Base-by-base conservation (phyloP, 192 early-diverging fungal species). In the Coemansia sp. region DNA sequence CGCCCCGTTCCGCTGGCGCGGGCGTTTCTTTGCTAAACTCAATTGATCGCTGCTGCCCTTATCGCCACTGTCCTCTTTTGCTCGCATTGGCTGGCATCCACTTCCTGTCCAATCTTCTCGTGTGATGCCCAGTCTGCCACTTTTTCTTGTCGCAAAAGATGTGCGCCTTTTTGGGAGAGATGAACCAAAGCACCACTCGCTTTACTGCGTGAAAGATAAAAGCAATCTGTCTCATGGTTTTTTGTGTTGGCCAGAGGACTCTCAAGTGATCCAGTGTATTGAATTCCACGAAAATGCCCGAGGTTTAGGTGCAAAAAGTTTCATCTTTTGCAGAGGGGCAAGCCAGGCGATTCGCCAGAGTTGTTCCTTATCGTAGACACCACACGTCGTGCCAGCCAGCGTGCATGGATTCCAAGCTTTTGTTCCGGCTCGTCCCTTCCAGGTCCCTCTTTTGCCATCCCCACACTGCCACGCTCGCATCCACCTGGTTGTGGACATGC, bases 11-110 rank as follows among this genome's bases (percentile, higher is more conserved):
- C 19, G 19, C 17, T 48, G n/a, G 23, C 51, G 52, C 52, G 52
- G 52, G 12, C 52, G 19, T 28, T 54, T 54, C n/a, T 54, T 54
- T 28, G 52, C 52, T 11, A 31, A 54, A 15, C 46, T 20, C 19
- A 48, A n/a, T 31, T 8, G 46, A n/a, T 20, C 6, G 46, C 46
- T 19, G 5, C 44, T 47, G 40, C 40, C 40, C 46, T 48, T 48
- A 48, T 48, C 46, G 19, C n/a, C 44, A 26, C 25, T 40, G 12
- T 40, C 38, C 40, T 31, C 6, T 31, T 31, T 42, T 48, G 46
- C n/a, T 19, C 46, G 46, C 6, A 48, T 48, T 48, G 46, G 46
- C 46, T 15, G 6, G 11, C 12, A 42, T 42, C 15, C 17, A 19
- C 46, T 12, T 26, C 25, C 42, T 12, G 15, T 17, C 15, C 38